These are phyloP conservation scores for Datisca glomerata DNA, from an alignment of 306 rosid genomes.

Conservation along the genomic window DNA sequence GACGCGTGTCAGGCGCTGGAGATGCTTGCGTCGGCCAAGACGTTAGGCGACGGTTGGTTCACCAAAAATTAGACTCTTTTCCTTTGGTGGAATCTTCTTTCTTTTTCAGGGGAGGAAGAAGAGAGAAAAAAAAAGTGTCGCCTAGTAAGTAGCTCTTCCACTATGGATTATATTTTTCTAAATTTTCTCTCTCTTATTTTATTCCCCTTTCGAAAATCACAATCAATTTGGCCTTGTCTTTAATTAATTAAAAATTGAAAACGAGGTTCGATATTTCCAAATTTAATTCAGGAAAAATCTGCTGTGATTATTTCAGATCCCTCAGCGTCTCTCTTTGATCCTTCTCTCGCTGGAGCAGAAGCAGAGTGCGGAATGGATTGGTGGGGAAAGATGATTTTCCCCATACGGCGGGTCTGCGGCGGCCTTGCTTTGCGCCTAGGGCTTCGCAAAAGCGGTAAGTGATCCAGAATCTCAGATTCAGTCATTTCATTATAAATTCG, in stretches of 20 bases:
- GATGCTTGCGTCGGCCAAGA: background rate
- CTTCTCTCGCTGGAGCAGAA: slow-evolving; percentile 4
- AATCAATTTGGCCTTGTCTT: too few relatives aligned
- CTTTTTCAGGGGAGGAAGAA: background rate
- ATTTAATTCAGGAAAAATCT: too few relatives aligned
- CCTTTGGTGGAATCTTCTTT: background rate
- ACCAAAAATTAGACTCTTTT: background rate
- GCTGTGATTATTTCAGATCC: too few relatives aligned
- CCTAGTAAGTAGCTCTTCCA: too few relatives aligned
- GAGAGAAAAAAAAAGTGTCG: too few relatives aligned
- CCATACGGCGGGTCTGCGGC: slow-evolving; percentile 26
- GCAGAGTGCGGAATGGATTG: slow-evolving; percentile 25
- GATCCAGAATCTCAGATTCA: too few relatives aligned
- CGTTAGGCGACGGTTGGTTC: slow-evolving; percentile 1
- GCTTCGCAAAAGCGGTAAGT: slow-evolving; percentile 41
- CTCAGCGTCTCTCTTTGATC: background rate
- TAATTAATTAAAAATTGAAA: slow-evolving; percentile 1
- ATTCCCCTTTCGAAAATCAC: too few relatives aligned
- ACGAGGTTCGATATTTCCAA: too few relatives aligned
- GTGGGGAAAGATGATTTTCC: slow-evolving; percentile 32
- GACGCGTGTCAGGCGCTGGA: background rate
- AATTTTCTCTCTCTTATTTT: too few relatives aligned
- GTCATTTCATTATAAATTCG: too few relatives aligned
- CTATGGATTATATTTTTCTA: too few relatives aligned
- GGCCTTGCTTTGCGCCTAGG: slow-evolving; percentile 32